Evolutionary conservation across 202 grass and related monocot genomes (phyloP).

Genomic region (Cymbopogon flexuosus): DNA sequence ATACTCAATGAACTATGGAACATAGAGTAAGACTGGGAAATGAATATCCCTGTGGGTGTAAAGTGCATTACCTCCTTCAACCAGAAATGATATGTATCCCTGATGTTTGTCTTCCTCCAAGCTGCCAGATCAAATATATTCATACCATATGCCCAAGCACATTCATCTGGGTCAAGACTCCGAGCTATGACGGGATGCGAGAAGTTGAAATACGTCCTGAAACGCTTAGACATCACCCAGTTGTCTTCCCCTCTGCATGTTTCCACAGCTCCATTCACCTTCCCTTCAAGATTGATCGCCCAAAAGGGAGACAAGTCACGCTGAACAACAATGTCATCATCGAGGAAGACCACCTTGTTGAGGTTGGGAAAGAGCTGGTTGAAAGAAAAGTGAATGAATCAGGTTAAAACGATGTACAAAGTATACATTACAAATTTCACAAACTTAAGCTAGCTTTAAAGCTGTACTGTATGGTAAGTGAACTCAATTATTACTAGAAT

Average conservation of each 20-base stretch:
- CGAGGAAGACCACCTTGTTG: constrained; percentile 96
- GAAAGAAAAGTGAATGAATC: constrained; percentile 38
- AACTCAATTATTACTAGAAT: constrained; percentile 9
- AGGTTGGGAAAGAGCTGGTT: constrained; percentile 88
- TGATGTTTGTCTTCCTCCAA: constrained; percentile 91
- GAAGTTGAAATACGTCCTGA: constrained; percentile 99
- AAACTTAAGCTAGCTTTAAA: constrained; percentile 2
- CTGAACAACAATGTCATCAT: constrained; percentile 94
- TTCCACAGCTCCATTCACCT: constrained; percentile 92
- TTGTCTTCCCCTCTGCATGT: constrained; percentile 87
- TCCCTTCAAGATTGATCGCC: constrained; percentile 85
- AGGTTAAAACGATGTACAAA: constrained; percentile 16
- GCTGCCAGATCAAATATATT: constrained; percentile 89
- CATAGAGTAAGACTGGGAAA: neutral
- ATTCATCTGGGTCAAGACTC: constrained; percentile 91
- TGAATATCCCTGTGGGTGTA: neutral
- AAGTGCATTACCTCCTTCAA: constrained; percentile 81
- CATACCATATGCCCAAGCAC: constrained; percentile 98
- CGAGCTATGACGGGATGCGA: constrained; percentile 77
- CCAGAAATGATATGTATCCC: constrained; percentile 94
- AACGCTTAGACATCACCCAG: constrained; percentile 97
- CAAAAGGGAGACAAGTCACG: constrained; percentile 84
- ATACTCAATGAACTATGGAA: neutral
- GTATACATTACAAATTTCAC: constrained; percentile 2
- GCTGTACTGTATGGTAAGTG: neutral